phyloP scores from a whole-genome alignment of 2,329 filamentous ascomycete genomes.

The Zelopaecilomyces penicillatus region DNA sequence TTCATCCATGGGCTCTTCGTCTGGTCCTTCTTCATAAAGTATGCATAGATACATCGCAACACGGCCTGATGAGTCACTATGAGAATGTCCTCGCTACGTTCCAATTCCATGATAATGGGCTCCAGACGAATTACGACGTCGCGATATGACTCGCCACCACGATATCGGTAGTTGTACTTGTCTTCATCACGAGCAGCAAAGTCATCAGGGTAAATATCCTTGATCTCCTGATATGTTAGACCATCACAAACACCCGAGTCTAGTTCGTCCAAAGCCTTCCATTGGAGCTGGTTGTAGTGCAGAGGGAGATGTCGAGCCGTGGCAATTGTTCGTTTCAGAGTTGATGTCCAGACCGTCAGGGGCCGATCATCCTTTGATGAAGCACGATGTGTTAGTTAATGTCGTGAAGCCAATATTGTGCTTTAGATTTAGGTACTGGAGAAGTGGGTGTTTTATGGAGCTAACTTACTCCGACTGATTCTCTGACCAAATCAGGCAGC shows the following conservation, averaged over 20 bases:
- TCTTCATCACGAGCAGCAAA: slow-evolving; percentile 93
- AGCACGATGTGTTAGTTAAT: slow-evolving; percentile 1
- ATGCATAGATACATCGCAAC: slow-evolving; percentile 92
- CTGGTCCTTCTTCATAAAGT: slow-evolving; percentile 97
- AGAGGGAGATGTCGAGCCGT: slow-evolving; percentile 75
- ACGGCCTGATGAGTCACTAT: slow-evolving; percentile 98
- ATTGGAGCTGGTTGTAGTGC: slow-evolving; percentile 89
- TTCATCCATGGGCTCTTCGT: slow-evolving; percentile 96
- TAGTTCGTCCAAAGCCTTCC: slow-evolving; percentile 96
- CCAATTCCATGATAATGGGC: slow-evolving; percentile 98
- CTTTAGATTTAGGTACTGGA: background rate
- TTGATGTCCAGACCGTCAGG: slow-evolving; percentile 55
- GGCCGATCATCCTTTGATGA: slow-evolving; percentile 46
- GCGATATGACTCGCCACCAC: slow-evolving; percentile 88
- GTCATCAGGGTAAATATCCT: slow-evolving; percentile 83
- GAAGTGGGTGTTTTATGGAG: background rate
- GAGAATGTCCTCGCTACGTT: slow-evolving; percentile 90
- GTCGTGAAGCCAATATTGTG: slow-evolving; percentile 1
- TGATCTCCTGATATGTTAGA: slow-evolving; percentile 92
- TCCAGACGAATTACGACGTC: slow-evolving; percentile 97
- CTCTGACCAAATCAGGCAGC: slow-evolving; percentile 72
- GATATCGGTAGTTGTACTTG: slow-evolving; percentile 99
- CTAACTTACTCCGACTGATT: slow-evolving; percentile 71
- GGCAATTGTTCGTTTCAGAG: slow-evolving; percentile 74
- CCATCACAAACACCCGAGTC: slow-evolving; percentile 96